Base-by-base conservation (phyloP, 2,329 filamentous ascomycete genomes). In the Colletotrichum tofieldiae region DNA sequence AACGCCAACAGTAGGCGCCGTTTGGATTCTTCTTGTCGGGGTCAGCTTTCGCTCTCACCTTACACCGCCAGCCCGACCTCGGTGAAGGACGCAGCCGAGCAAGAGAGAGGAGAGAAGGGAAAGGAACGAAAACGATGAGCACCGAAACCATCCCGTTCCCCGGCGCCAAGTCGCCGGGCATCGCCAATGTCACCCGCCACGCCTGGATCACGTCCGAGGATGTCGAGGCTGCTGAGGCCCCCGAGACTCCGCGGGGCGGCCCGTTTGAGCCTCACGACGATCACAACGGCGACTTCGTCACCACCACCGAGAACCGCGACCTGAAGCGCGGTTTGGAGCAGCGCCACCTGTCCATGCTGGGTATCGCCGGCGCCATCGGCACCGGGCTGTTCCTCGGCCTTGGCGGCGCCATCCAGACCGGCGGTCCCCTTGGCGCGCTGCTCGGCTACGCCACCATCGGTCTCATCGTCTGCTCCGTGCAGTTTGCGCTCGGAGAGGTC, bases 351-450 rank as follows among this genome's bases (percentile, higher is more conserved):
- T 88, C 89, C 75, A 90, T 91, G 88, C 85, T 91, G 73, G 89
- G 87, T 75, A 90, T 91, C 67, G 89, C 89, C 63, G 89, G 89
- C 65, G 87, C 88, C 72, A 90, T 91, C 72, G 89, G 89, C 75
- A 90, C 89, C 59, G 89, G 89, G 66, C 84, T 91, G 61, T 91
- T 91, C 78, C 87, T 91, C 47, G 88, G 89, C 23, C 86, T 89
- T 43, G 89, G 89, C 74, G 79, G 82, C 69, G 87, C 88, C 23
- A 85, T 91, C 32, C 81, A 83, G 74, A 85, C 80, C 29, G 89
- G 85, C 76, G 86, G 86, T 1, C 86, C 86, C 0, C 79, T 85
- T 1, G 85, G 85, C 60, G 83, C 85, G 0, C 77, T 88, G 51
- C 81, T 88, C 14, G 86, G 85, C 12, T 91, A 91, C 76, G 81